Conservation (phyloP, 1,139 yeast species). For the Suhomyces yuchorum region DNA sequence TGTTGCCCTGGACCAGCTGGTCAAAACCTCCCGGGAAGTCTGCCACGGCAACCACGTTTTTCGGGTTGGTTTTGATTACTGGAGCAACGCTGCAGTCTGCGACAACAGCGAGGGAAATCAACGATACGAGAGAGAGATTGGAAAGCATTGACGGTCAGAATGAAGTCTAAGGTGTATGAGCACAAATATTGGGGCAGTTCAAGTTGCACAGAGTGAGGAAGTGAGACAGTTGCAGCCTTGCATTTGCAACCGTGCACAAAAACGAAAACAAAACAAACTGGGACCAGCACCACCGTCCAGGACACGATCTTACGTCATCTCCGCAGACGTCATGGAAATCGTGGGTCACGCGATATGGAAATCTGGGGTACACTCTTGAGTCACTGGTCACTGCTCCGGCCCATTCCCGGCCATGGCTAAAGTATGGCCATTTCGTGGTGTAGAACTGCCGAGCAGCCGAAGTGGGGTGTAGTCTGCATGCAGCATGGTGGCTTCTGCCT, state of each 20-base stretch:
- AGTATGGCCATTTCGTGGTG: background rate
- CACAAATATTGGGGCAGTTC: background rate
- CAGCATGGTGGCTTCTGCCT: background rate
- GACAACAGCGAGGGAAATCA: background rate
- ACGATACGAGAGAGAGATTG: background rate
- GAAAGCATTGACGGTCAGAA: background rate
- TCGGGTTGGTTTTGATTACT: constrained; percentile 44
- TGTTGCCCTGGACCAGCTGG: constrained; percentile 46
- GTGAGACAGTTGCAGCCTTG: background rate
- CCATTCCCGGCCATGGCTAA: background rate
- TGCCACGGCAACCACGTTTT: constrained; percentile 55
- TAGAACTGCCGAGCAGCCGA: background rate
- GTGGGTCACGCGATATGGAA: background rate
- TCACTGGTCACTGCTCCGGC: background rate
- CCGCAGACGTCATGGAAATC: background rate
- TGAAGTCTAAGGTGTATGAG: background rate
- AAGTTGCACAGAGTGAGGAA: background rate
- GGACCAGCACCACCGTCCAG: background rate
- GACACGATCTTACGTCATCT: background rate
- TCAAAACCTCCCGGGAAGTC: constrained; percentile 54
- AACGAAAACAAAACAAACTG: background rate
- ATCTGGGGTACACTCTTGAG: background rate
- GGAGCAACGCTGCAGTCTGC: constrained; percentile 36
- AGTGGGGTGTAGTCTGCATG: background rate
- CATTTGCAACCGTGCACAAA: constrained; percentile 7